These are phyloP conservation scores for Neurospora cerealis DNA, from an alignment of 495 filamentous ascomycete genomes.

Conservation along the genomic window DNA sequence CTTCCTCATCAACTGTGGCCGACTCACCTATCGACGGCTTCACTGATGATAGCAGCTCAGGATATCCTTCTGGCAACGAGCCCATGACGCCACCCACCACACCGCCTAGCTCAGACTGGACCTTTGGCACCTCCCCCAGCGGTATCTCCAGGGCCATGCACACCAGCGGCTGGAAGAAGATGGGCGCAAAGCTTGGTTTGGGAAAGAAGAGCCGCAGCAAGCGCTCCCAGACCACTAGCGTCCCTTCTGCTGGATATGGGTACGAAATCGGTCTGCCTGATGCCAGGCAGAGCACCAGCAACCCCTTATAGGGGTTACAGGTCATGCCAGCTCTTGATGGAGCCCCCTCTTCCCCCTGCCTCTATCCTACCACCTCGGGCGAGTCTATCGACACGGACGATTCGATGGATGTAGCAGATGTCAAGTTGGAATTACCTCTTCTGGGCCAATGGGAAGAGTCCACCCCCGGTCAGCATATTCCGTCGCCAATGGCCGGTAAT, in stretches of 20 bases:
- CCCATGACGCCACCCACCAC: slow-evolving; percentile 88
- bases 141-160: slow-evolving; percentile 42
- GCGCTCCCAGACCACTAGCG: slow-evolving; percentile 29
- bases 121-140: slow-evolving; percentile 37
- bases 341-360: slow-evolving; percentile 21
- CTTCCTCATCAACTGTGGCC: slow-evolving; percentile 25
- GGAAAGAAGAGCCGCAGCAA: slow-evolving; percentile 44
- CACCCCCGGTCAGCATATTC: slow-evolving; percentile 34
- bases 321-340: slow-evolving; percentile 36
- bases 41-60: slow-evolving; percentile 43
- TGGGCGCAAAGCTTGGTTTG: slow-evolving; percentile 67
- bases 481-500: slow-evolving; percentile 19
- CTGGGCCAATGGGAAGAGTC: slow-evolving; percentile 34
- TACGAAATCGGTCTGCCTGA: slow-evolving; percentile 17
- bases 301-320: slow-evolving; percentile 44
- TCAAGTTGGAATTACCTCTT: slow-evolving; percentile 5
- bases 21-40: slow-evolving; percentile 27
- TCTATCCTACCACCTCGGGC: slow-evolving; percentile 3
- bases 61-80: slow-evolving; percentile 43
- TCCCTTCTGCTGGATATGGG: slow-evolving; percentile 19
- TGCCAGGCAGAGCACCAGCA: slow-evolving; percentile 21
- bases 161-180: slow-evolving; percentile 70
- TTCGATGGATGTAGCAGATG: slow-evolving; percentile 8
- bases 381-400: slow-evolving; percentile 9
- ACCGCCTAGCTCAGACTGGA: slow-evolving; percentile 59